A percentile compares a stretch with the other conserved stretches of the same genome.
These are phyloP conservation scores for Colletotrichum sp. DNA, from an alignment of 2,329 filamentous ascomycete genomes.

Conservation along the genomic window DNA sequence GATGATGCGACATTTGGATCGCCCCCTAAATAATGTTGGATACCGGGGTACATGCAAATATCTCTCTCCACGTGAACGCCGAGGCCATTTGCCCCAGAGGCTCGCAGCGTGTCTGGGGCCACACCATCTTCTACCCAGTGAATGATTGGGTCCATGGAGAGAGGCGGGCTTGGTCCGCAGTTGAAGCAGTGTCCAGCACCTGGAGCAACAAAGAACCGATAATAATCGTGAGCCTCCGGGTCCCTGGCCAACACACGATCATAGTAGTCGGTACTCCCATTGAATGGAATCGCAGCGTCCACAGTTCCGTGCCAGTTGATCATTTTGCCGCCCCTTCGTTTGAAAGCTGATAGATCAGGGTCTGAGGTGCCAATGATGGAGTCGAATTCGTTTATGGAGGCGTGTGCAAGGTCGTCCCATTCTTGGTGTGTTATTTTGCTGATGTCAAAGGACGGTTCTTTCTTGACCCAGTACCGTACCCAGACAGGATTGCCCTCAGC, in stretches of 20 bases:
- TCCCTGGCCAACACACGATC: constrained; percentile 28
- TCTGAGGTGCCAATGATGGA: constrained; percentile 29
- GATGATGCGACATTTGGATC: background rate
- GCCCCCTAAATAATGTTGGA: background rate
- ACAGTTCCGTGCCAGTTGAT: constrained; percentile 44
- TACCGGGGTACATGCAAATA: background rate
- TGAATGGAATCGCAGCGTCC: constrained; percentile 39
- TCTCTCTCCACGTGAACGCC: background rate
- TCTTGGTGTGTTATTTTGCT: background rate
- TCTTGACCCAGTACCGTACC: background rate
- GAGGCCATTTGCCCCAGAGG: background rate
- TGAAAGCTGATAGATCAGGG: constrained; percentile 33
- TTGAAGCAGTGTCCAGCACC: constrained; percentile 53
- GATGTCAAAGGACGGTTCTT: background rate
- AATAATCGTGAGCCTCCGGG: constrained; percentile 45
- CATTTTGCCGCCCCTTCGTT: constrained; percentile 41
- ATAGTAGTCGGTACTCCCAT: constrained; percentile 33
- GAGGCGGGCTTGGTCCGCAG: background rate
- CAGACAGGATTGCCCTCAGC: background rate
- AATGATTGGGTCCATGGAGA: background rate
- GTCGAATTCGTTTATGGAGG: constrained; percentile 22
- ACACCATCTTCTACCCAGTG: background rate
- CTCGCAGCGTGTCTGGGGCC: background rate
- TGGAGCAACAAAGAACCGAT: constrained; percentile 53
- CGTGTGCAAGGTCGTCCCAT: constrained; percentile 15